Conservation (phyloP, 1,284 basidiomycete genomes). For the Ustilago trichophora region DNA sequence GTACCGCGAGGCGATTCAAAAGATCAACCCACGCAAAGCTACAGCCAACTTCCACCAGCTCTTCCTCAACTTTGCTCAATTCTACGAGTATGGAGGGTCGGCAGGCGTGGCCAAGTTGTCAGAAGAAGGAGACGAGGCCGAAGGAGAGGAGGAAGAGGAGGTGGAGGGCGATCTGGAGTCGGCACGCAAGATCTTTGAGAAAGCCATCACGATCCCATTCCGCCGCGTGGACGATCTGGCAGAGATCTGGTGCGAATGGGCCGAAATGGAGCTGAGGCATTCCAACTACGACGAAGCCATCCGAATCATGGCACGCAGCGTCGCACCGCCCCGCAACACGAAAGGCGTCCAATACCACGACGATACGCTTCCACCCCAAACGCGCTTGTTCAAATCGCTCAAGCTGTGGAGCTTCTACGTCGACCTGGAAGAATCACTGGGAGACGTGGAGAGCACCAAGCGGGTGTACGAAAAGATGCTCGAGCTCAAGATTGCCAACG, state of each 20-base stretch:
- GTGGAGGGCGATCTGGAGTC: conserved; percentile 83
- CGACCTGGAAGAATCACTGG: conserved; percentile 95
- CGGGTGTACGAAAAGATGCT: conserved; percentile 95
- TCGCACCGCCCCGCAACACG: conserved; percentile 80
- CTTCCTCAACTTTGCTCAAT: conserved; percentile 94
- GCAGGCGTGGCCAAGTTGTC: conserved; percentile 30
- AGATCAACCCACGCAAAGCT: conserved; percentile 87
- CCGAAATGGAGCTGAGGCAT: conserved; percentile 95
- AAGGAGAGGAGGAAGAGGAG: conserved; percentile 69
- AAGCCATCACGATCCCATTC: conserved; percentile 89
- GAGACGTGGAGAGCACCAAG: conserved; percentile 89
- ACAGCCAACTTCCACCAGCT: conserved; percentile 89
- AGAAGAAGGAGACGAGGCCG: conserved; percentile 72
- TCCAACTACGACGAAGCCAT: conserved; percentile 96
- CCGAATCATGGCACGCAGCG: conserved; percentile 92
- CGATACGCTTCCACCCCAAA: conserved; percentile 87
- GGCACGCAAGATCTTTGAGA: conserved; percentile 90
- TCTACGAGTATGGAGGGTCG: conserved; percentile 91
- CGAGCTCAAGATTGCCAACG: conserved; percentile 97
- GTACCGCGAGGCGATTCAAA: conserved; percentile 87
- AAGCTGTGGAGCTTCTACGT: conserved; percentile 99
- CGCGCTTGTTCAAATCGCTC: conserved; percentile 92
- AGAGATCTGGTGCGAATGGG: conserved; percentile 99
- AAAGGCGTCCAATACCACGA: conserved; percentile 91
- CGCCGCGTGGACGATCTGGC: conserved; percentile 96